Evolutionary conservation across 176 grass and related monocot genomes (phyloP), one percentile per base, ranked within the genome.

Genomic region (Carex pumila): DNA sequence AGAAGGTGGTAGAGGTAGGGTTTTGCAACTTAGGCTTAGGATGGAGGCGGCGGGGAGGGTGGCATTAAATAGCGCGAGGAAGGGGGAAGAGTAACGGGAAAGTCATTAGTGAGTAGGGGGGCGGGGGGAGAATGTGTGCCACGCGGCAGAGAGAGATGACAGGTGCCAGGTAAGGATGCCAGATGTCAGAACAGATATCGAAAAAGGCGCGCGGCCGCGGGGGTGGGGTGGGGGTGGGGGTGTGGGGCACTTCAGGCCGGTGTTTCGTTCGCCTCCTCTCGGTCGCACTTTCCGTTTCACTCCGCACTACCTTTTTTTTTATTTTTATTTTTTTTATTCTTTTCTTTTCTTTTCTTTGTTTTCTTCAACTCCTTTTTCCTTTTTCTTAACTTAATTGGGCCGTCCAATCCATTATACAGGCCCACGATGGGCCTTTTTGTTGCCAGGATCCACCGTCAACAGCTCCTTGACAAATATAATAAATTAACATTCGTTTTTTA

Each of bases 211-310:
- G 36, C 36, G 52, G 79, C 37, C 37, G 37, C 37, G 37, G 37
- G 37, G 37, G 37, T 39, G 37, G 37, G 32, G 32, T 34, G 32
- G 32, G 32, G 32, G 32, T 34, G 32, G 32, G 32, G 25, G 78
- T 25, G 25, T 25, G 63, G 36, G 49, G 54, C 47, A 10, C 47
- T 50, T 77, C 18, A 41, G 31, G 31, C 12, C 61, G 29, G 3
- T 29, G 47, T 12, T 37, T 65, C 15, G 57, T 39, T 52, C 34
- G 68, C 7, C 61, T 83, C 39, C 22, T 60, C 81, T 68, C 13
- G 80, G 81, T 83, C 81, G 61, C 22, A 66, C 64, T 83, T 83
- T 83, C 81, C 64, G 61, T 66, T 66, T 83, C 63, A 65, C 80
- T 83, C 12, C 50, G 45, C 80, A 53, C 61, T 65, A 5, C 17